Base-by-base conservation (phyloP, 1,139 yeast species). In the Scheffersomyces segobiensis region DNA sequence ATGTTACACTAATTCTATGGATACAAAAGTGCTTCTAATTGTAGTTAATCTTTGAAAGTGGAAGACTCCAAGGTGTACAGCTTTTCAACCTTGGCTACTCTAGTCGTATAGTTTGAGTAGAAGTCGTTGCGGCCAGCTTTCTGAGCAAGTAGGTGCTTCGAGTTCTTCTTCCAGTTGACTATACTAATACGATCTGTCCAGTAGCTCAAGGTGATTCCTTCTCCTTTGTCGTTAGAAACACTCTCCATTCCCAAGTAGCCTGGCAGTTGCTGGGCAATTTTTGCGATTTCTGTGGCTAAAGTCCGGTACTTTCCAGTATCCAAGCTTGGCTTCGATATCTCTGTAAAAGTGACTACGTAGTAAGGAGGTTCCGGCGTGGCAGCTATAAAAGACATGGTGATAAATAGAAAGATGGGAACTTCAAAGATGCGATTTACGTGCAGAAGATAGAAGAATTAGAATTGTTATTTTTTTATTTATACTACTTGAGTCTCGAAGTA, bases 191-290 rank as follows among this genome's bases (percentile, higher is more conserved):
- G 55, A 46, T 63, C 64, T 47, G 55, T 56, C 70, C 69, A 66
- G 52, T 63, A 67, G 47, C 68, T 65, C 6, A 67, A 50, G 0
- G 69, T 67, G 19, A 67, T 65, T 1, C 69, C 70, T 18, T 52
- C 32, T 1, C 63, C 61, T 6, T 50, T 32, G 14, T 57, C 52
- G 50, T 66, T 64, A 42, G 67, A 55, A 3, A 57, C 62, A 8
- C 66, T 60, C 46, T 66, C 69, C 4, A 61, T 56, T 1, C 70
- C 69, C 20, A 67, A 55, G 53, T 50, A 67, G 3, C 69, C 68
- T 3, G 59, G 59, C 55, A 61, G 66, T 20, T 53, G 14, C 6
- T 21, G 26, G 1, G 68, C 69, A 22, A 67, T 56, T 46, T 54
- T 58, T 8, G 56, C 63, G 62, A 67, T 63, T 49, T 49, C 22